Evolutionary conservation across 768 basidiomycete genomes (phyloP).

Genomic region (Lactifluus piperatus): DNA sequence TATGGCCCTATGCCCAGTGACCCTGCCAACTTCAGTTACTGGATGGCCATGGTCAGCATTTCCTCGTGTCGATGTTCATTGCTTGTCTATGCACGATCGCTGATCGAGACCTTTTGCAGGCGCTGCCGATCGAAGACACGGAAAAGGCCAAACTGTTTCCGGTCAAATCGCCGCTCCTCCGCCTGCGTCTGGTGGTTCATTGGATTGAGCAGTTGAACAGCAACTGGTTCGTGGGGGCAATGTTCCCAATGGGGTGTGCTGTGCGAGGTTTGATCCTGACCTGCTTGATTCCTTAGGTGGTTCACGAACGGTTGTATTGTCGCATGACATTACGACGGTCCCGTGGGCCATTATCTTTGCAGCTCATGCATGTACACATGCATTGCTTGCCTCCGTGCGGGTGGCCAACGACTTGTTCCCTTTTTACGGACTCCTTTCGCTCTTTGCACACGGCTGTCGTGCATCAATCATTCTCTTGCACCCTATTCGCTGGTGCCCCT

Average conservation of each 20-base stretch:
- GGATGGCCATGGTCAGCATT: conserved; percentile 68
- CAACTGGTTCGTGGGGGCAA: conserved; percentile 37
- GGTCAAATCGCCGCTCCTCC: conserved; percentile 65
- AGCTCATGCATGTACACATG: not conserved
- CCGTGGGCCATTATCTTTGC: not conserved
- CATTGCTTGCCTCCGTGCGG: not conserved
- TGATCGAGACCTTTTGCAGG: conserved; percentile 22
- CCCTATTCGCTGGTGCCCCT: not conserved
- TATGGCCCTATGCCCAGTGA: conserved; percentile 73
- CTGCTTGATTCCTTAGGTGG: conserved; percentile 44
- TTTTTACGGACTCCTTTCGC: not conserved
- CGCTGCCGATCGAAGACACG: conserved; percentile 86
- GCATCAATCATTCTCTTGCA: not conserved
- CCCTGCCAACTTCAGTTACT: conserved; percentile 69
- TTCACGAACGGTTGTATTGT: conserved; percentile 63
- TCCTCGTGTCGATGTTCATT: not conserved
- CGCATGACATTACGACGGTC: conserved; percentile 26
- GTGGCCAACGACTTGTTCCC: not conserved
- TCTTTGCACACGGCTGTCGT: not conserved
- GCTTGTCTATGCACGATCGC: not conserved
- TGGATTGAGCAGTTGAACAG: conserved; percentile 82
- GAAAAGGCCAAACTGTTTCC: conserved; percentile 85
- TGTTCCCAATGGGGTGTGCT: not conserved
- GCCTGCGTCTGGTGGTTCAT: conserved; percentile 79
- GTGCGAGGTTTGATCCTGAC: not conserved